phyloP scores from a whole-genome alignment of 75 land plant genomes.

The Azolla pinnata region DNA sequence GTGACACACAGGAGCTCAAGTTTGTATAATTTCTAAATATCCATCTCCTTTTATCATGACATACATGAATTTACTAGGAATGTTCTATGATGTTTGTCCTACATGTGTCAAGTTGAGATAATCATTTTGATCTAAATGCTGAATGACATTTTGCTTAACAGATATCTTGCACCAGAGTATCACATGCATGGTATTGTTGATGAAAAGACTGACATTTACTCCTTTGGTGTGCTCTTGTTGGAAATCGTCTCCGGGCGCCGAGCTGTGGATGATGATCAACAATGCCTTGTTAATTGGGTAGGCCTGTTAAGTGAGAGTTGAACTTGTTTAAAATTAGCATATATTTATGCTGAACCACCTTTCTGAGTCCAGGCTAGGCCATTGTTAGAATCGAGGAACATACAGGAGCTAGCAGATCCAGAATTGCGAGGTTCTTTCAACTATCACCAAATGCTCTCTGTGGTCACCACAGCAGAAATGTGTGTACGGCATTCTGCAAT shows the following conservation, averaged over 20 bases:
- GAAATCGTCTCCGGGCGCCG: conserved; percentile 75
- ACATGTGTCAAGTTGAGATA: too few species aligned
- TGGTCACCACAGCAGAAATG: conserved; percentile 39
- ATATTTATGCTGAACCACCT: neutral
- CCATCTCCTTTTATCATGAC: too few species aligned
- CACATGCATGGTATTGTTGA: conserved; percentile 91
- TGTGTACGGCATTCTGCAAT: conserved; percentile 62
- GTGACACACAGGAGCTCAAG: too few species aligned
- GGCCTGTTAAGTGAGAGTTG: too few species aligned
- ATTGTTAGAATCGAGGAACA: conserved; percentile 35
- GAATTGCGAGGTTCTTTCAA: conserved; percentile 42
- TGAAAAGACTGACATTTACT: conserved; percentile 90
- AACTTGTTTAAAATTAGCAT: too few species aligned
- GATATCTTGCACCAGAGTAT: conserved; percentile 88
- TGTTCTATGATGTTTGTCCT: too few species aligned
- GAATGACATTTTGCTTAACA: conserved; percentile 26
- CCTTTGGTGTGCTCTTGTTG: conserved; percentile 79
- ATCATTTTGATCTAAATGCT: too few species aligned
- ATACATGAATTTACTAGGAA: too few species aligned
- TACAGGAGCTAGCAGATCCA: conserved; percentile 61
- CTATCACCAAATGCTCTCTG: conserved; percentile 33
- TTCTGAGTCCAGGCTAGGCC: conserved; percentile 62
- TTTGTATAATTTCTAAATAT: too few species aligned
- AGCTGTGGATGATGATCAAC: conserved; percentile 67
- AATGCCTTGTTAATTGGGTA: conserved; percentile 76